Evolutionary conservation across 1,284 basidiomycete genomes (phyloP).

Genomic region (Termitomyces sp.): DNA sequence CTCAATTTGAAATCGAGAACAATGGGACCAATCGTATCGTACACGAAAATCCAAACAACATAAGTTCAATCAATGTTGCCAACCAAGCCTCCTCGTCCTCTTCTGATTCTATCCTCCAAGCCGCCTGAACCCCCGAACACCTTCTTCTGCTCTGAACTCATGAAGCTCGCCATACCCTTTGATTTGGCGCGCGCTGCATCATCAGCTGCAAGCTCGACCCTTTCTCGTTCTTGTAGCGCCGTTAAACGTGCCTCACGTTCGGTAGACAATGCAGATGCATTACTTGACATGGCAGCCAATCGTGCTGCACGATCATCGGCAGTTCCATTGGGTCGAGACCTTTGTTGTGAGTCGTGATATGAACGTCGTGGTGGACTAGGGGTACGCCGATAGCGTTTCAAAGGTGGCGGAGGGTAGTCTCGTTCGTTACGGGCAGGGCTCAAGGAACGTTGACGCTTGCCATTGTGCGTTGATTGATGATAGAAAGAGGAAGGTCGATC

Average conservation of each 20-base stretch:
- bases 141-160: conserved; percentile 70
- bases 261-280: conserved; percentile 58
- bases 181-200: conserved; percentile 57
- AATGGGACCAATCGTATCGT: not conserved
- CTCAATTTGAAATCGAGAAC: not conserved
- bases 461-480: conserved; percentile 19
- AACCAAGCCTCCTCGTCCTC: conserved; percentile 62
- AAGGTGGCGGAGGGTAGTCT: conserved; percentile 17
- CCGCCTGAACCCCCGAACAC: conserved; percentile 72
- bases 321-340: conserved; percentile 6
- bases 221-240: conserved; percentile 63
- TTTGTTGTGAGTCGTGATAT: conserved; percentile 13
- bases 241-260: conserved; percentile 69
- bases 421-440: conserved; percentile 30
- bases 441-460: conserved; percentile 46
- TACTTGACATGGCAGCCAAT: conserved; percentile 80
- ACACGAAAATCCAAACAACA: conserved; percentile 1
- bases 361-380: conserved; percentile 13
- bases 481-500: conserved; percentile 17
- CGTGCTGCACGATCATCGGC: conserved; percentile 70
- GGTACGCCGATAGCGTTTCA: conserved; percentile 26
- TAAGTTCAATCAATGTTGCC: conserved; percentile 44
- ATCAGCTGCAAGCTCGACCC: conserved; percentile 63
- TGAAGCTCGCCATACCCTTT: conserved; percentile 68
- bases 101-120: conserved; percentile 68